A percentile compares a stretch with the other conserved stretches of the same genome.
These are phyloP conservation scores for Orbilia quercus DNA, from an alignment of 2,329 filamentous ascomycete species.

Conservation along the genomic window DNA sequence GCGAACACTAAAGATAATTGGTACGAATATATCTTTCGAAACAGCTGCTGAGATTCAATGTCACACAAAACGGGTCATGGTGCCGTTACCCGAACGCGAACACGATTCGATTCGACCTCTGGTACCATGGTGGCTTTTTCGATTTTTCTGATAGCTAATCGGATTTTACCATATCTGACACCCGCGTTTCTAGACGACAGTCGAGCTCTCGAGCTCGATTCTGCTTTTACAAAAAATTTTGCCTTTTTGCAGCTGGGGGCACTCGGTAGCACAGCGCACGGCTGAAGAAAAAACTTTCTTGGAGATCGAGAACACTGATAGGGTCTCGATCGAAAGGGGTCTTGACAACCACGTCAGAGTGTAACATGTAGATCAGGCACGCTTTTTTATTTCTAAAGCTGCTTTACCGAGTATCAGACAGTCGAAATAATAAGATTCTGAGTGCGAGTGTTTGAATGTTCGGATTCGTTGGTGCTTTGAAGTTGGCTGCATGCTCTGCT, in stretches of 20 bases:
- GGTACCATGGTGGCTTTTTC: too few relatives aligned
- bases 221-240: too few relatives aligned
- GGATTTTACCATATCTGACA: background rate
- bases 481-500: background rate
- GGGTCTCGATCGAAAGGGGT: constrained; percentile 40
- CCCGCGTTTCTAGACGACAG: constrained; percentile 4
- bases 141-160: constrained; percentile 12
- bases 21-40: constrained; percentile 3
- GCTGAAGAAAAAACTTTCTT: constrained; percentile 5
- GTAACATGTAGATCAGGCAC: constrained; percentile 13
- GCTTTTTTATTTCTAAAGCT: background rate
- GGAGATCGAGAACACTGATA: background rate
- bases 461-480: background rate
- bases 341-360: constrained; percentile 27
- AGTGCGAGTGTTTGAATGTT: background rate
- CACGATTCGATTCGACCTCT: too few relatives aligned
- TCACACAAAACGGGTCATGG: constrained; percentile 28
- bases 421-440: too few relatives aligned
- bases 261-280: constrained; percentile 12
- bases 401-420: too few relatives aligned
- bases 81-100: constrained; percentile 30
- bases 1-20: constrained; percentile 15
- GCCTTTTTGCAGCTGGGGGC: constrained; percentile 8
- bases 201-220: constrained; percentile 46
- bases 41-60: constrained; percentile 18